A percentile compares a stretch with the other conserved stretches of the same genome.
phyloP scores from a whole-genome alignment of 768 basidiomycete species.

The Termitomyces sp. region DNA sequence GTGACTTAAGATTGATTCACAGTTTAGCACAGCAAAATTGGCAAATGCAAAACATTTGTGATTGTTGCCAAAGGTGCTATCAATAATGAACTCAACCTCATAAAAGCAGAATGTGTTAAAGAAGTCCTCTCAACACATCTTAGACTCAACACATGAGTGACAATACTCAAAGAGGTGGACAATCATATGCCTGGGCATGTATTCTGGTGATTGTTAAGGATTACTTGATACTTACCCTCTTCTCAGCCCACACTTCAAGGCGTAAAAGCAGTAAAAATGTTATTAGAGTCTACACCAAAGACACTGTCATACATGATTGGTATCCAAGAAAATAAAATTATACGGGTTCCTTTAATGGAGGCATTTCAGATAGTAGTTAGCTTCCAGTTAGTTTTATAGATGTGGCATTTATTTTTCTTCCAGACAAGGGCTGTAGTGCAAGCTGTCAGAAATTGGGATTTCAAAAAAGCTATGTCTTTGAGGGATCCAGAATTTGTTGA shows the following conservation, averaged over 20 bases:
- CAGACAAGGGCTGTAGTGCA: constrained; percentile 83
- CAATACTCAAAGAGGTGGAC: no score
- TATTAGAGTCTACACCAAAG: no score
- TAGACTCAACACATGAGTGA: constrained; percentile 90
- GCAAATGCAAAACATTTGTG: constrained; percentile 97
- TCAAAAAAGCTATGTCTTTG: no score
- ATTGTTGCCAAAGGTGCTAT: no score
- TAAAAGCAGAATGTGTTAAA: constrained; percentile 97
- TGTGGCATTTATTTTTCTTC: not conserved
- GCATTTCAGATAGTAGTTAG: constrained; percentile 76
- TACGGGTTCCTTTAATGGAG: constrained; percentile 83
- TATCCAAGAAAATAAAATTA: no score
- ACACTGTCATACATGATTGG: no score
- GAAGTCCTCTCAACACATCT: constrained; percentile 81
- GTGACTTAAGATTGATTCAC: not conserved
- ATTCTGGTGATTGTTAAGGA: constrained; percentile 72
- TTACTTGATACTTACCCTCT: no score
- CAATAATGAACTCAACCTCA: no score
- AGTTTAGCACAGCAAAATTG: constrained; percentile 76
- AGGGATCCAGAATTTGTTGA: no score
- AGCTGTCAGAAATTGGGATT: constrained; percentile 80
- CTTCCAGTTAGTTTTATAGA: not conserved
- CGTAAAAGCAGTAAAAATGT: no score
- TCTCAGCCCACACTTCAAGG: no score
- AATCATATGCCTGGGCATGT: constrained; percentile 89